Evolutionary conservation across 2,329 filamentous ascomycete species (phyloP), one percentile per base, ranked within the genome.

Genomic region (Thielaviopsis euricoi): DNA sequence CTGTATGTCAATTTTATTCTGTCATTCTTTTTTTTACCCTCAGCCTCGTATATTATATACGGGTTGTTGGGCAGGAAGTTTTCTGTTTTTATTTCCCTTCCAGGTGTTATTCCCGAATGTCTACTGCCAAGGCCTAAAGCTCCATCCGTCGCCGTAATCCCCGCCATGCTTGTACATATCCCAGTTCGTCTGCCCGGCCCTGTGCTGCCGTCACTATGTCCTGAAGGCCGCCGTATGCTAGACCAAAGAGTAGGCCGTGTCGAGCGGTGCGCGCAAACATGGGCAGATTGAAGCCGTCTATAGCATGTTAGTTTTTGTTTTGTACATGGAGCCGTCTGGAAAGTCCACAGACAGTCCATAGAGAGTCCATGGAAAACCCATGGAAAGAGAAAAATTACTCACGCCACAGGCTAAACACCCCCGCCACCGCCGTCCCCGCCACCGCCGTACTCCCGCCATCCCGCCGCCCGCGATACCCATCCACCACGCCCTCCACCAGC

Each of bases 321-420:
- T n/a, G n/a, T n/a, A n/a, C n/a, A n/a, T n/a, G n/a, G n/a, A n/a
- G n/a, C n/a, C n/a, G n/a, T n/a, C n/a, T n/a, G n/a, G n/a, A n/a
- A n/a, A n/a, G n/a, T n/a, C n/a, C n/a, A n/a, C n/a, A n/a, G n/a
- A n/a, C n/a, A n/a, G n/a, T n/a, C n/a, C n/a, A n/a, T n/a, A n/a
- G n/a, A n/a, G n/a, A n/a, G 2, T 19, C 40, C 7, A 50, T 26
- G 57, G 21, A 51, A 53, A 75, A n/a, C n/a, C n/a, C n/a, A n/a
- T n/a, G n/a, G n/a, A n/a, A n/a, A n/a, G n/a, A n/a, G n/a, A n/a
- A n/a, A n/a, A n/a, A n/a, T n/a, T n/a, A n/a, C 84, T 67, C 76
- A 90, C 89, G 87, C 80, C 87, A 86, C 60, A 89, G 73, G 67
- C 89, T 95, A 75, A 95, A 96, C 9, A 83, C 77, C 1, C 91